A percentile compares a stretch with the other conserved stretches of the same genome.
Conservation (phyloP, 306 rosid species). For the Quercus engelmannii region DNA sequence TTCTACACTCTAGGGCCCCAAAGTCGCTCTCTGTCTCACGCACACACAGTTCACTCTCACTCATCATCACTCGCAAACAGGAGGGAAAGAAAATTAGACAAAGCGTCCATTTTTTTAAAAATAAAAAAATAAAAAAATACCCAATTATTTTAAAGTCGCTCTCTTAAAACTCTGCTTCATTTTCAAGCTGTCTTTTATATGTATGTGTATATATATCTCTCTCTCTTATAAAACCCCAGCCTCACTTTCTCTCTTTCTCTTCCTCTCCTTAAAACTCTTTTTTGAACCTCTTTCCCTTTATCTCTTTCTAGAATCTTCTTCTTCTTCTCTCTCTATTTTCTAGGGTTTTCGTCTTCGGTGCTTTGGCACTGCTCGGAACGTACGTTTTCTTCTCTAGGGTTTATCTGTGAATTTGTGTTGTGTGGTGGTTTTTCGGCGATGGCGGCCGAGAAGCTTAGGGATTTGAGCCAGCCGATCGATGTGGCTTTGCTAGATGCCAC, state of each 20-base stretch:
- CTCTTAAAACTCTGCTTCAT: constrained; percentile 59
- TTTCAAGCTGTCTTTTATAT: constrained; percentile 75
- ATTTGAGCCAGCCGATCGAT: constrained; percentile 90
- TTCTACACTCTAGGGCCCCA: no score
- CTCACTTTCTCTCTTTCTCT: constrained; percentile 26
- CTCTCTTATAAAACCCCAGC: constrained; percentile 2
- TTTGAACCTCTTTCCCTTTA: not conserved
- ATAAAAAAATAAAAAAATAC: not conserved
- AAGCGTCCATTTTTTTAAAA: no score
- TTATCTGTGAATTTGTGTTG: constrained; percentile 16
- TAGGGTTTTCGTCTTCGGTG: constrained; percentile 27
- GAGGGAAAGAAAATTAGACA: not conserved
- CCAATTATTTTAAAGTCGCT: not conserved
- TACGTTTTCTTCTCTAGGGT: constrained; percentile 40
- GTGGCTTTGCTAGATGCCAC: constrained; percentile 90
- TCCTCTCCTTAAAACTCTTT: constrained; percentile 9
- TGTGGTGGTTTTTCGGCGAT: constrained; percentile 28
- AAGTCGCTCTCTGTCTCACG: no score
- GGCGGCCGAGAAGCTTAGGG: constrained; percentile 97
- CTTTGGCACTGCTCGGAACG: not conserved
- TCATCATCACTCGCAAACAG: not conserved
- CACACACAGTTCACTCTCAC: not conserved
- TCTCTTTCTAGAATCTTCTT: constrained; percentile 13
- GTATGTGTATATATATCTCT: not conserved
- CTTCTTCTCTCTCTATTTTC: not conserved